These are phyloP conservation scores for Laetiporus sulphureus DNA, from an alignment of 1,284 basidiomycete genomes.

Conservation along the genomic window DNA sequence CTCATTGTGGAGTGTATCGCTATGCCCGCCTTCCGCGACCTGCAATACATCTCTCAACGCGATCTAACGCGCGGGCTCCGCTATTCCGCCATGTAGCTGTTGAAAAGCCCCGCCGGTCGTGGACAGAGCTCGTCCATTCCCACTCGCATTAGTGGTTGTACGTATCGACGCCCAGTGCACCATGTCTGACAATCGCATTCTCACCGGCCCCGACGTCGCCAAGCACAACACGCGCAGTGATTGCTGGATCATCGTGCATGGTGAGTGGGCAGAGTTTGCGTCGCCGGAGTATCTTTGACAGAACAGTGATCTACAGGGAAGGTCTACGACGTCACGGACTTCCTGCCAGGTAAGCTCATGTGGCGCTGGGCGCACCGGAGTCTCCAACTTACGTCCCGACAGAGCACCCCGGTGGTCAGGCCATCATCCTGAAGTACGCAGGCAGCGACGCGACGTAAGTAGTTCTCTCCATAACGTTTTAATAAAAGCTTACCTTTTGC, in stretches of 20 bases:
- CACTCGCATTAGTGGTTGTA: too few species aligned
- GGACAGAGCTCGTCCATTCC: background rate
- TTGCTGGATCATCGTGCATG: slow-evolving; percentile 74
- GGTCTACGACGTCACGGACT: slow-evolving; percentile 69
- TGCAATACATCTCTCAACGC: too few species aligned
- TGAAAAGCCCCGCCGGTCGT: slow-evolving; percentile 14
- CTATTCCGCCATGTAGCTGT: slow-evolving; percentile 1
- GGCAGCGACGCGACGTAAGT: slow-evolving; percentile 69
- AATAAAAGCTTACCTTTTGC: background rate
- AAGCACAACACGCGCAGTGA: slow-evolving; percentile 40
- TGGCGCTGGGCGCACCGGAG: background rate
- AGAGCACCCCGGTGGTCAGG: slow-evolving; percentile 51
- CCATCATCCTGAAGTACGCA: slow-evolving; percentile 62
- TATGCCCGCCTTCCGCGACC: too few species aligned
- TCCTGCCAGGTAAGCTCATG: slow-evolving; percentile 40
- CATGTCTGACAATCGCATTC: slow-evolving; percentile 20
- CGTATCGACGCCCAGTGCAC: too few species aligned
- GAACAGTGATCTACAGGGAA: slow-evolving; percentile 34
- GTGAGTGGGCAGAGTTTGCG: slow-evolving; percentile 25
- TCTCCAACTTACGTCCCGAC: background rate
- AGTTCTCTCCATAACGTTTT: background rate
- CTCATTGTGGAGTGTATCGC: too few species aligned
- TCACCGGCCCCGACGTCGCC: slow-evolving; percentile 24
- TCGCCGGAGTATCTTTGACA: background rate
- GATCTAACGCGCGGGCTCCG: slow-evolving; percentile 14